Percentiles rank a stretch among this genome's conserved stretches.
These are phyloP conservation scores for Chrysopogon serrulatus DNA, from an alignment of 176 grass and related monocot genomes.

Conservation along the genomic window DNA sequence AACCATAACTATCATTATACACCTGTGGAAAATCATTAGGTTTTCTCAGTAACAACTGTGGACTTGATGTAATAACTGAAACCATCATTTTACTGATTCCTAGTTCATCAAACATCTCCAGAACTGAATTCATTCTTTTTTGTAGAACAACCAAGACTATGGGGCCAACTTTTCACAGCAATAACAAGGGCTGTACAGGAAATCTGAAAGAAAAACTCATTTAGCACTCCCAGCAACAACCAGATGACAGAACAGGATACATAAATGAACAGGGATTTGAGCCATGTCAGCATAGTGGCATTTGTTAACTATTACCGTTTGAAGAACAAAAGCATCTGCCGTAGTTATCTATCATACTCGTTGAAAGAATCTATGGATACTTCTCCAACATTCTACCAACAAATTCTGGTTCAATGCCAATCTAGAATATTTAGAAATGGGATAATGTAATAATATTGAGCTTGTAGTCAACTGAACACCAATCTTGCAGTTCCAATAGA, in stretches of 20 bases:
- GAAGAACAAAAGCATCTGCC: constrained; percentile 51
- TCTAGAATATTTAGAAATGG: constrained; percentile 50
- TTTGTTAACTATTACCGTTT: constrained; percentile 59
- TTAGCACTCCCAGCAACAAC: neutral
- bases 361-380: constrained; percentile 90
- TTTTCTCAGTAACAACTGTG: constrained; percentile 80
- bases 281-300: neutral
- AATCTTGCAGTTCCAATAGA: neutral
- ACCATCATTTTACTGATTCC: constrained; percentile 60
- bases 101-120: constrained; percentile 61
- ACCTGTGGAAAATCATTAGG: constrained; percentile 68
- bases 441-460: neutral
- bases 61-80: constrained; percentile 77
- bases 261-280: neutral
- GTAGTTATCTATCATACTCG: constrained; percentile 72
- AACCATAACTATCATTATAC: neutral
- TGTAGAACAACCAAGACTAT: constrained; percentile 68
- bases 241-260: neutral
- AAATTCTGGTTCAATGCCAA: constrained; percentile 50
- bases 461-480: neutral
- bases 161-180: constrained; percentile 75
- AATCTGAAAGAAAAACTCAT: constrained; percentile 46
- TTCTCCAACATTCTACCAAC: constrained; percentile 61
- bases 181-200: constrained; percentile 32
- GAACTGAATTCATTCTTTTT: constrained; percentile 56